phyloP scores from a whole-genome alignment of 148 eudicot species.

The Vaccinium corymbosum region DNA sequence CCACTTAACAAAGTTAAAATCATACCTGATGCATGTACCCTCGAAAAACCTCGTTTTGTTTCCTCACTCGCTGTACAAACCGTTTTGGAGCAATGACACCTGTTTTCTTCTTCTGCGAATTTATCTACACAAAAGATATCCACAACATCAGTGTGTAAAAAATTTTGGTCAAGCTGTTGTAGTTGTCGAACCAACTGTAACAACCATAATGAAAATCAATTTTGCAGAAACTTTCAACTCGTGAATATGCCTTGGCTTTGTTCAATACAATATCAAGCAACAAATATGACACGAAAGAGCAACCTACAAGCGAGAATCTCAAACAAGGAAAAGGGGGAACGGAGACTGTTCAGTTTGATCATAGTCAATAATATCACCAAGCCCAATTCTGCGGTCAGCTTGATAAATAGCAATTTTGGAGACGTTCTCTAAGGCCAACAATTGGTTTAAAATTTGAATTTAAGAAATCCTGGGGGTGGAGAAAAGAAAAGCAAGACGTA shows the following conservation, averaged over 20 bases:
- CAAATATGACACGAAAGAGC: neutral
- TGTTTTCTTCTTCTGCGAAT: constrained; percentile 73
- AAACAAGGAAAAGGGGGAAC: neutral
- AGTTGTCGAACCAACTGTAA: neutral
- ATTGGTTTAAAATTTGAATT: neutral
- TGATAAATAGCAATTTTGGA: neutral
- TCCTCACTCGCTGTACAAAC: constrained; percentile 64
- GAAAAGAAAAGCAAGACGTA: neutral
- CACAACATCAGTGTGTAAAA: neutral
- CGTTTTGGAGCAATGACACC: constrained; percentile 73
- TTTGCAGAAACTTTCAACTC: neutral
- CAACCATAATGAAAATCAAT: neutral
- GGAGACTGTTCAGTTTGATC: neutral
- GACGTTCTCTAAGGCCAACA: neutral
- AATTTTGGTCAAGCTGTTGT: neutral
- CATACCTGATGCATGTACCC: constrained; percentile 71
- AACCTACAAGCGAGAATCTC: neutral
- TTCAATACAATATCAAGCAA: neutral
- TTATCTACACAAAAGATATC: constrained; percentile 35
- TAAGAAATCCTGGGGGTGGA: neutral
- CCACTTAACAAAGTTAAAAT: constrained; percentile 5
- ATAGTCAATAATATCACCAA: neutral
- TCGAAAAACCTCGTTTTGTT: constrained; percentile 66
- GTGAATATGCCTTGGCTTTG: neutral
- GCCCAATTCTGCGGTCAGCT: neutral